Conservation (phyloP, 192 early-diverging fungal species). For the Coemansia umbellata region DNA sequence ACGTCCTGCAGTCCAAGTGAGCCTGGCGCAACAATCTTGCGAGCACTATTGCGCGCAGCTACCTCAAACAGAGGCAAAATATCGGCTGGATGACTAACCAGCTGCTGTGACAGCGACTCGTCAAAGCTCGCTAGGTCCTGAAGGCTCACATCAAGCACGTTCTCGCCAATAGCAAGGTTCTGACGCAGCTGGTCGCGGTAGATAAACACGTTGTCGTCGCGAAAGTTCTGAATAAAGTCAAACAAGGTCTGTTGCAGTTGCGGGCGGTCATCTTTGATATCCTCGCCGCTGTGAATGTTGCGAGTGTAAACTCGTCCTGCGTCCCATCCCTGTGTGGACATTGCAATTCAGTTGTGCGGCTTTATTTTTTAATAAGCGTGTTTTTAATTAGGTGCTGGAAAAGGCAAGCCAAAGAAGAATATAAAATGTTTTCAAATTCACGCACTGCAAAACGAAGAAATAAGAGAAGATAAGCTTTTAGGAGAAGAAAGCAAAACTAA, state of each 20-base stretch:
- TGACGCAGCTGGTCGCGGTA: slow-evolving; percentile 91
- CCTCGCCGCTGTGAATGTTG: slow-evolving; percentile 60
- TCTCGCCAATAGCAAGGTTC: slow-evolving; percentile 72
- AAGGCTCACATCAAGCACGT: slow-evolving; percentile 84
- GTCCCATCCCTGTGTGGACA: slow-evolving; percentile 78
- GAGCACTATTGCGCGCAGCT: slow-evolving; percentile 74
- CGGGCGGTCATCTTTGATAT: slow-evolving; percentile 54
- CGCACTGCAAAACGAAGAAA: neutral
- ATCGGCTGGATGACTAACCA: slow-evolving; percentile 76
- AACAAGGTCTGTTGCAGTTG: slow-evolving; percentile 66
- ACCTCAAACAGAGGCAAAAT: slow-evolving; percentile 87
- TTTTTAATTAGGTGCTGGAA: neutral
- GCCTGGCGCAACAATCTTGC: slow-evolving; percentile 61
- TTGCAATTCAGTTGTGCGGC: slow-evolving; percentile 1
- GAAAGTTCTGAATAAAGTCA: slow-evolving; percentile 84
- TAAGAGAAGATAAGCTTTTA: neutral
- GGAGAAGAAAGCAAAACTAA: neutral
- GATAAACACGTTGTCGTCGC: slow-evolving; percentile 76
- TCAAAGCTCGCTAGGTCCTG: slow-evolving; percentile 79
- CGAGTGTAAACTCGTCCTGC: slow-evolving; percentile 70
- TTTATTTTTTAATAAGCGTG: neutral
- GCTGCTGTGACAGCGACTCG: slow-evolving; percentile 74
- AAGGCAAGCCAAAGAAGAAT: neutral
- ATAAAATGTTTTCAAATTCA: no score
- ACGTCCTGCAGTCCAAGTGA: slow-evolving; percentile 55